Base-by-base conservation (phyloP, 768 basidiomycete species). In the Collybia mongolica region DNA sequence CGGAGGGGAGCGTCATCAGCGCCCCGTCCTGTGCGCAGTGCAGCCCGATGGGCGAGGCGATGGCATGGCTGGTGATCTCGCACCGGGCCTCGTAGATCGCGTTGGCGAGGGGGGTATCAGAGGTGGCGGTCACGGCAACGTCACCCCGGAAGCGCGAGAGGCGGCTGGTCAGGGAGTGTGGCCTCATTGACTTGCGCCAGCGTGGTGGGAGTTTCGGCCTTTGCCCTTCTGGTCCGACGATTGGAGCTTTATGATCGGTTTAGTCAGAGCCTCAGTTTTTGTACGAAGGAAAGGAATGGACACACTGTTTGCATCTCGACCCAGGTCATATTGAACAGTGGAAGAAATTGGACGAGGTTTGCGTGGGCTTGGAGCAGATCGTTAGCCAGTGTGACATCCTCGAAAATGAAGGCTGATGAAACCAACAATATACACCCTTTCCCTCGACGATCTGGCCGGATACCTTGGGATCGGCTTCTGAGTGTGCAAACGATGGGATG, bases 71-170 rank as follows among this genome's bases (percentile, higher is more conserved):
- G 3, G 52, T 49, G 17, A 73, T 56, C 49, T 73, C 70, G 36
- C 63, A 68, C 7, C 72, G 62, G 8, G 72, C 72, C 39, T 75
- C 60, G 42, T 63, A 66, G 12, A 74, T 57, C 18, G 53, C 44
- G 6, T 56, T 60, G 1, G 70, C 72, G 7, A 53, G 44, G 15
- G 64, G 60, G 6, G 60, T 57, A 1, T 49, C 36, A 28, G 44
- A 20, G 15, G 55, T 57, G 6, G 61, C 52, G 2, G 62, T 53
- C 6, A 57, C 32, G 8, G 54, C 39, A n/a, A 60, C 41, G 20
- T 57, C 55, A 3, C 58, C 53, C 6, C 60, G 54, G 60, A 75
- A 75, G 37, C 72, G 70, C 14, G 70, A 57, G 15, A 71, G 65
- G 3, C 59, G 65, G 2, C 68, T 66, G n/a, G 66, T 61, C 4